Evolutionary conservation across 192 early-diverging fungal species (phyloP).

Genomic region (Ramicandelaber brevisporus): DNA sequence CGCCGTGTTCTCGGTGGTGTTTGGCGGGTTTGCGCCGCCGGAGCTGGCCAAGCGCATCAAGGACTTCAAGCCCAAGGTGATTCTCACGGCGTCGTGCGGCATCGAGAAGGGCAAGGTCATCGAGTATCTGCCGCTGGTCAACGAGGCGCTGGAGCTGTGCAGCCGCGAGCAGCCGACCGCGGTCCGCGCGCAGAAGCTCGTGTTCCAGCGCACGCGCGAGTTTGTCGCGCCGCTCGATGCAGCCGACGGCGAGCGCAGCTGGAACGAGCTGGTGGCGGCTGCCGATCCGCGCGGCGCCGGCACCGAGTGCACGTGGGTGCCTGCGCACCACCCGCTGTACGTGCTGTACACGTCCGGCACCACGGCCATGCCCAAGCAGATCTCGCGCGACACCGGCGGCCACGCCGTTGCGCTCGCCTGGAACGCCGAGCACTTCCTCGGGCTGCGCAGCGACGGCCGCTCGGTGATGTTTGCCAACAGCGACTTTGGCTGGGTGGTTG

Average conservation of each 20-base stretch:
- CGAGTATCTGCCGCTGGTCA: conserved; percentile 52
- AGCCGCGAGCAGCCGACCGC: conserved; percentile 15
- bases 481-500: conserved; percentile 77
- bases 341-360: conserved; percentile 57
- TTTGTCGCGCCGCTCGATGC: conserved; percentile 19
- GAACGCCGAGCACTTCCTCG: conserved; percentile 45
- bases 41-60: conserved; percentile 63
- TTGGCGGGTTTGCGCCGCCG: conserved; percentile 54
- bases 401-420: conserved; percentile 44
- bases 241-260: conserved; percentile 16
- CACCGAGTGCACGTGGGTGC: conserved; percentile 26
- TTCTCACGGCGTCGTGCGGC: conserved; percentile 53
- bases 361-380: conserved; percentile 56
- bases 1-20: conserved; percentile 59
- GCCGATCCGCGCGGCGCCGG: conserved; percentile 6
- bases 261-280: not conserved
- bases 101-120: conserved; percentile 41
- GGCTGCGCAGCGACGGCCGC: conserved; percentile 29
- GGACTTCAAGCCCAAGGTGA: conserved; percentile 45
- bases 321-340: conserved; percentile 47
- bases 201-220: conserved; percentile 39
- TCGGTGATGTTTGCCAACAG: conserved; percentile 56
- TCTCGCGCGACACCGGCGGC: conserved; percentile 23
- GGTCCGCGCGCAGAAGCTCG: conserved; percentile 14
- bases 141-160: conserved; percentile 31